Evolutionary conservation across 306 rosid species (phyloP), one percentile per base, ranked within the genome.

Genomic region (Acacia acuminata): DNA sequence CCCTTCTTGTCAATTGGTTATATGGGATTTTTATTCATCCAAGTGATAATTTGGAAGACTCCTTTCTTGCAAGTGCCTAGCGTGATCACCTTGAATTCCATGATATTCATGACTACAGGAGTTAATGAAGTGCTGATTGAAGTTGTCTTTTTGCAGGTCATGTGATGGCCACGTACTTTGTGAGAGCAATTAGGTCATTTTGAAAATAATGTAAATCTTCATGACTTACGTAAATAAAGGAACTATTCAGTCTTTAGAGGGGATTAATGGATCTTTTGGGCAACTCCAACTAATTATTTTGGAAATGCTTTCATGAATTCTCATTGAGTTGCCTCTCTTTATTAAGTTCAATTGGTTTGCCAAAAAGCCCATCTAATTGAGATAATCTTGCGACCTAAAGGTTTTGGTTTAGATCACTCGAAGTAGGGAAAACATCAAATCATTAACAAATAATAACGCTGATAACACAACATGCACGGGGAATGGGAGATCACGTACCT

Each of bases 401-500:
- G 7, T 25, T 64, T 13, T 13, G 40, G 69, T 15, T 63, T 2
- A 5, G 17, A 20, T 25, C 40, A 27, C 20, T 63, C 20, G 12
- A 25, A 76, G 84, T n/a, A 34, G 30, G 72, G 60, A 25, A 77
- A 66, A 13, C 53, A 38, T 63, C 12, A 22, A 71, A 2, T 43
- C 22, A 71, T 71, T 42, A 71, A 42, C 30, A 22, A 47, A 47
- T 64, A 60, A 67, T 32, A 83, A 80, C 56, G 2, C 56, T 71
- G 22, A 58, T 67, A n/a, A 17, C 43, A 79, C 51, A 87, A 75
- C 5, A 70, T 27, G 42, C 20, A 63, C 48, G 40, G 48, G 34
- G 38, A 34, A 44, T 15, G 56, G 72, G 75, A 68, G 66, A 69
- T 65, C 70, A 85, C 89, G 79, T 77, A 94, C 98, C 97, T 94